Base-by-base conservation (phyloP, 805 yeast genomes). In the Barnettozyma salicaria region DNA sequence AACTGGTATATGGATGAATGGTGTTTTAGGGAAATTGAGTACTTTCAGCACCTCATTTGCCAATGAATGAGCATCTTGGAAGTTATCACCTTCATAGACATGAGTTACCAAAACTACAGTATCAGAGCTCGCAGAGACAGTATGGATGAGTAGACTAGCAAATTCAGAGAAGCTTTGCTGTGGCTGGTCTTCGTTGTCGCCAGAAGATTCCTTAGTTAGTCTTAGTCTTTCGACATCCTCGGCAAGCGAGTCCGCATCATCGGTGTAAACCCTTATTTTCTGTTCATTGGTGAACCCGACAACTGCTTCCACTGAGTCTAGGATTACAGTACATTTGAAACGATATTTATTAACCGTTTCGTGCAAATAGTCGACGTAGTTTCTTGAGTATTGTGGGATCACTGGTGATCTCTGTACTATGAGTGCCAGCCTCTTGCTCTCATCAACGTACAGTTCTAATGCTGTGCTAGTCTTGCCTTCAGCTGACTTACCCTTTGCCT, bases 61-160 rank as follows among this genome's bases (percentile, higher is more conserved):
- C 42, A 81, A 58, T 8, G 53, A 43, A 29, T 64, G 64, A 3
- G 94, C 92, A 56, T 88, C 96, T 16, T 58, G 53, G 20, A 79
- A 72, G 56, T 90, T 90, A 58, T 89, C 97, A 23, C 97, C 97
- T 56, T 89, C 97, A 58, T 85, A 87, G 2, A 81, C 94, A 54
- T 70, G 78, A 13, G 74, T 65, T 9, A 74, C 72, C n/a, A 74
- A 43, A 4, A 72, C 69, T n/a, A 52, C 56, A 16, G 67, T 54
- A 25, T 20, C 16, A 26, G 23, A 41, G 23, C 12, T 12, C 13
- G 13, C 3, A 13, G 18, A 20, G n/a, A 23, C 13, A 27, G 21
- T 17, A 6, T 31, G 32, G 14, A 33, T 25, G n/a, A 50, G n/a
- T 3, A 24, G 30, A 3, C 30, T 16, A 11, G 47, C 42, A 7